phyloP scores from a whole-genome alignment of 176 grass and related monocot species.

The Panicum miliaceum region DNA sequence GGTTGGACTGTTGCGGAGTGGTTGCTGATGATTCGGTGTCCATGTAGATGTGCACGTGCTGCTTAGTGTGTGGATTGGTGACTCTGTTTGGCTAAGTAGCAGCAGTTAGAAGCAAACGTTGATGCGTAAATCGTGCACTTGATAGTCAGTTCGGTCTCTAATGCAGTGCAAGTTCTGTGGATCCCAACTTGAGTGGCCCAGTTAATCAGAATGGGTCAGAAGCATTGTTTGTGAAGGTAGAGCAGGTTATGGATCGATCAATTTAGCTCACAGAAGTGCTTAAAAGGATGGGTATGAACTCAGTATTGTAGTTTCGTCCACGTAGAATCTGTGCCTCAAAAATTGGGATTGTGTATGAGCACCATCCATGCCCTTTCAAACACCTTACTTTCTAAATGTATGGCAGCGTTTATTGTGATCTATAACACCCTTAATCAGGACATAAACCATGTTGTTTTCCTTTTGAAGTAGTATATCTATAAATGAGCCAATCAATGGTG shows the following conservation, averaged over 20 bases:
- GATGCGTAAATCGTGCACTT: not conserved
- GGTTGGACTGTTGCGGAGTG: not conserved
- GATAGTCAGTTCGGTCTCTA: not conserved
- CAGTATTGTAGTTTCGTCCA: not conserved
- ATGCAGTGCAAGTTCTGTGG: not conserved
- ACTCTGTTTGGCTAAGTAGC: slow-evolving; percentile 4
- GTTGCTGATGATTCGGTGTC: not conserved
- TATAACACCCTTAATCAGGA: not conserved
- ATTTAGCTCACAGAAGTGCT: not conserved
- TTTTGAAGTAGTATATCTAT: not conserved
- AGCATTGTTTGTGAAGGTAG: not conserved
- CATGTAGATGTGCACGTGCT: not conserved
- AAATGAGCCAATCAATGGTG: not conserved
- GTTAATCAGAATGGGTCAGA: not conserved
- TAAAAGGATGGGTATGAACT: not conserved
- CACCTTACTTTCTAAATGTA: not conserved
- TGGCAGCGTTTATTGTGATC: not conserved
- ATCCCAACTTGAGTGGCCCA: not conserved
- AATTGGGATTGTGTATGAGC: not conserved
- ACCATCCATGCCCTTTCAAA: not conserved
- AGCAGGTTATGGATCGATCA: not conserved
- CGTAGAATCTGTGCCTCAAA: not conserved
- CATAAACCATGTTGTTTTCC: not conserved
- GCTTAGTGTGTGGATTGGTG: not conserved
- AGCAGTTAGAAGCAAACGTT: not conserved